Conservation (phyloP, 2,329 filamentous ascomycete genomes). For the Microdochium nivale region DNA sequence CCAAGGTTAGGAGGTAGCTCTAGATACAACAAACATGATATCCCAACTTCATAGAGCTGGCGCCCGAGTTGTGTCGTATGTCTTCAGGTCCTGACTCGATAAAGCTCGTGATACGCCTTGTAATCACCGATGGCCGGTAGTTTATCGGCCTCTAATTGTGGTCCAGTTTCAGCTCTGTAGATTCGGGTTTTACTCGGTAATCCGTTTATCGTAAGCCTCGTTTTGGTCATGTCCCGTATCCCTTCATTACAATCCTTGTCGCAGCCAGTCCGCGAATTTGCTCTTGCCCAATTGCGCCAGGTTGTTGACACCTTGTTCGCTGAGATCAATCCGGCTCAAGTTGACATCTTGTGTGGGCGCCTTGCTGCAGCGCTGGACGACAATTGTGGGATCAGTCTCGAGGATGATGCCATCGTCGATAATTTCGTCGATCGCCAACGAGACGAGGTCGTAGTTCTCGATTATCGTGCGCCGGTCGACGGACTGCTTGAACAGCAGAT, state of each 20-base stretch:
- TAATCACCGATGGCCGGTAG: background rate
- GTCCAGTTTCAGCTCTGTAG: no score
- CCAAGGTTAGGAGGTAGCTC: constrained; percentile 43
- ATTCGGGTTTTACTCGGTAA: no score
- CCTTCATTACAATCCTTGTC: constrained; percentile 60
- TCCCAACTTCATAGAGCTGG: background rate
- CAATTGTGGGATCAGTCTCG: constrained; percentile 91
- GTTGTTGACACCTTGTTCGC: constrained; percentile 91
- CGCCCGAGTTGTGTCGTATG: no score
- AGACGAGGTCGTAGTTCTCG: constrained; percentile 96
- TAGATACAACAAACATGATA: background rate
- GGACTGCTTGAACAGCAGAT: constrained; percentile 92
- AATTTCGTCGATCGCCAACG: constrained; percentile 90
- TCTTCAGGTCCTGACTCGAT: no score
- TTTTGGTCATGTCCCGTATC: constrained; percentile 3
- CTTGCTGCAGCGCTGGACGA: constrained; percentile 85
- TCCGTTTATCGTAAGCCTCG: constrained; percentile 5
- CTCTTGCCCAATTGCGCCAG: constrained; percentile 88
- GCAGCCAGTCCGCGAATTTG: constrained; percentile 82
- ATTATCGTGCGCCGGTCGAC: constrained; percentile 97
- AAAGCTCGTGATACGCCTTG: no score
- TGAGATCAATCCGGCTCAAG: constrained; percentile 89
- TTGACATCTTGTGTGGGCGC: constrained; percentile 87
- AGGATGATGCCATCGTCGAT: constrained; percentile 93
- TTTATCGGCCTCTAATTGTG: no score